These are phyloP conservation scores for Lepiota subincarnata DNA, from an alignment of 768 basidiomycete genomes.

Conservation along the genomic window DNA sequence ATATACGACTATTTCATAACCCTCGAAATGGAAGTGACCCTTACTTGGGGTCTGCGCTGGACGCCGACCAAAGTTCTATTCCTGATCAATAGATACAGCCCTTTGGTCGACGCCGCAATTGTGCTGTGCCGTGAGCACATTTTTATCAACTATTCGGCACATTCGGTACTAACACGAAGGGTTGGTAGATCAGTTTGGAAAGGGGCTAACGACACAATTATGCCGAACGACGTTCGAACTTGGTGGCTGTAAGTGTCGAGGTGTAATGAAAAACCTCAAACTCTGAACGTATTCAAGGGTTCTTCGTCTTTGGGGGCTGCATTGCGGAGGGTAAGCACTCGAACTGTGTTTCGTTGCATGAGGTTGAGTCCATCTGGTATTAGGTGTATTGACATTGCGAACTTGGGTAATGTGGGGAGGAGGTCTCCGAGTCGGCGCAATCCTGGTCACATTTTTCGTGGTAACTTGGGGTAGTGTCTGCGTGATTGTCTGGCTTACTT, in stretches of 20 bases:
- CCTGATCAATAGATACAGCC: conserved; percentile 23
- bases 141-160: not conserved
- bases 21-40: conserved; percentile 16
- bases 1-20: conserved; percentile 21
- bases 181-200: not conserved
- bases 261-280: not conserved
- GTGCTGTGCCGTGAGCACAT: conserved; percentile 16
- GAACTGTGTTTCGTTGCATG: not conserved
- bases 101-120: conserved; percentile 18
- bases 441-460: not conserved
- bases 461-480: not conserved
- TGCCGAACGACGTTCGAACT: not conserved
- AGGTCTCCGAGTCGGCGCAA: not conserved
- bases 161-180: no score
- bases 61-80: conserved; percentile 21
- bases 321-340: not conserved
- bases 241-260: not conserved
- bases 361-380: not conserved
- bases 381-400: conserved; percentile 4
- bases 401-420: conserved; percentile 4
- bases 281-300: not conserved
- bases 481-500: not conserved
- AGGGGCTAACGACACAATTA: not conserved
- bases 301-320: not conserved
- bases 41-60: conserved; percentile 22